Percentiles rank a stretch among this genome's conserved stretches.
phyloP scores from a whole-genome alignment of 2,329 filamentous ascomycete species.

The Cercospora nicotianae region DNA sequence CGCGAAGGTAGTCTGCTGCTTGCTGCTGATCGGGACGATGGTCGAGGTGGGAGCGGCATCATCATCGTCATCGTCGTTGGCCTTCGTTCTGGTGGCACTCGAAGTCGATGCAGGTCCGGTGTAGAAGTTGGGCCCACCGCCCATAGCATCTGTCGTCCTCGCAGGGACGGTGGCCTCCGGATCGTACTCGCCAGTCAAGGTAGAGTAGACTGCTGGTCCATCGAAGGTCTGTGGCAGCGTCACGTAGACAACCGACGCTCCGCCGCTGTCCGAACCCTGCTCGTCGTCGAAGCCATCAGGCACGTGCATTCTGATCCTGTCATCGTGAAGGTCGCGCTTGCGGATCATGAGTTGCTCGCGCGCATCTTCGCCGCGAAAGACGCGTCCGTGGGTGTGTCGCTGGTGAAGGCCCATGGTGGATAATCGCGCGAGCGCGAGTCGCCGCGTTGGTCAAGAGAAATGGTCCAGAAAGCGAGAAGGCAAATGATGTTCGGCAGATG shows the following conservation, averaged over 20 bases:
- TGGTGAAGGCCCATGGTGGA: constrained; percentile 35
- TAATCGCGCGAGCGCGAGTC: constrained; percentile 9
- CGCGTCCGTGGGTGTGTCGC: constrained; percentile 33
- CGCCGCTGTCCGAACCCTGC: constrained; percentile 11
- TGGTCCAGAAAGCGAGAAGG: constrained; percentile 1
- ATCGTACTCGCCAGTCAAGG: constrained; percentile 21
- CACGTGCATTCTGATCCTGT: constrained; percentile 31
- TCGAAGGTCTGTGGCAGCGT: constrained; percentile 55
- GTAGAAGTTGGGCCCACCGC: constrained; percentile 22
- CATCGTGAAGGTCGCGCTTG: constrained; percentile 34
- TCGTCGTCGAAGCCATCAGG: constrained; percentile 29
- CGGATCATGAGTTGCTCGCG: constrained; percentile 28
- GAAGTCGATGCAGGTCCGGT: constrained; percentile 18
- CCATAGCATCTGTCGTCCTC: constrained; percentile 17
- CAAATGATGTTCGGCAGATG: background rate
- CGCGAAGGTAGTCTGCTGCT: constrained; percentile 20
- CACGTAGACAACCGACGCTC: constrained; percentile 53
- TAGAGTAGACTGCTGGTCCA: constrained; percentile 44
- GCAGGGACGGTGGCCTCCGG: constrained; percentile 20
- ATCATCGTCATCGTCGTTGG: background rate
- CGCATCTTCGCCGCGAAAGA: constrained; percentile 33
- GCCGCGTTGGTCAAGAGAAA: background rate
- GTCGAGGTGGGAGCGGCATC: constrained; percentile 18
- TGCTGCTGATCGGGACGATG: constrained; percentile 19
- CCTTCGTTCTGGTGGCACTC: constrained; percentile 13